These are phyloP conservation scores for Mycena polygramma DNA, from an alignment of 768 basidiomycete species.

Conservation along the genomic window DNA sequence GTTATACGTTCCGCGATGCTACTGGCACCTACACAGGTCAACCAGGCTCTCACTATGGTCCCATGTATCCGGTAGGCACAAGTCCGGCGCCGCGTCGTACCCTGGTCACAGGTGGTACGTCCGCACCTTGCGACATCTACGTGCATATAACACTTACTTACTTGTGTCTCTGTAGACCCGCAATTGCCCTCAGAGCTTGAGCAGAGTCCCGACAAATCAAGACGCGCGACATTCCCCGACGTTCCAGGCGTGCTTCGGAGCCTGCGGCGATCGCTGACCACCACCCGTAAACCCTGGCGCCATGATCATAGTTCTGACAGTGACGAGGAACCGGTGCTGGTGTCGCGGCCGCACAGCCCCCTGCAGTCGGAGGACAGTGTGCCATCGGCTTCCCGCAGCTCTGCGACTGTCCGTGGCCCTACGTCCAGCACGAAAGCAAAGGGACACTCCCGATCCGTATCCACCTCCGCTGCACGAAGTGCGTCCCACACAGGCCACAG, in stretches of 20 bases:
- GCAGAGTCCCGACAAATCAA: neutral
- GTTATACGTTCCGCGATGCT: constrained; percentile 58
- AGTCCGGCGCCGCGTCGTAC: neutral
- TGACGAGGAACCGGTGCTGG: constrained; percentile 31
- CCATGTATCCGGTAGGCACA: constrained; percentile 8
- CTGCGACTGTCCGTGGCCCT: too few species aligned
- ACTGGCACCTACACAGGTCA: constrained; percentile 59
- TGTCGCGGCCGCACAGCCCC: constrained; percentile 27
- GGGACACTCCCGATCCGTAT: constrained; percentile 23
- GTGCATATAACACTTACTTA: neutral
- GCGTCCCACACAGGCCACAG: neutral
- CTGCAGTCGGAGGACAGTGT: neutral
- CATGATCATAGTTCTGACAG: constrained; percentile 21
- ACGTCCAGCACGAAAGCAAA: too few species aligned
- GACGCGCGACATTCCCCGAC: constrained; percentile 15
- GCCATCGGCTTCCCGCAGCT: too few species aligned
- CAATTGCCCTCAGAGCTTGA: too few species aligned
- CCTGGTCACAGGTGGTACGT: neutral
- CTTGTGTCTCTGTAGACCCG: neutral
- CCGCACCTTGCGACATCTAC: neutral
- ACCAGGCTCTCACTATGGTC: constrained; percentile 60
- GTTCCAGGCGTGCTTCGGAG: constrained; percentile 25
- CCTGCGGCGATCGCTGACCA: constrained; percentile 30
- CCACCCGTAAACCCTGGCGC: constrained; percentile 18
- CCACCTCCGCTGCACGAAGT: constrained; percentile 2